A percentile compares a stretch with the other conserved stretches of the same genome.
phyloP scores from a whole-genome alignment of 225 moss, liverwort and hornwort genomes.

The Physcomitrellopsis africana region DNA sequence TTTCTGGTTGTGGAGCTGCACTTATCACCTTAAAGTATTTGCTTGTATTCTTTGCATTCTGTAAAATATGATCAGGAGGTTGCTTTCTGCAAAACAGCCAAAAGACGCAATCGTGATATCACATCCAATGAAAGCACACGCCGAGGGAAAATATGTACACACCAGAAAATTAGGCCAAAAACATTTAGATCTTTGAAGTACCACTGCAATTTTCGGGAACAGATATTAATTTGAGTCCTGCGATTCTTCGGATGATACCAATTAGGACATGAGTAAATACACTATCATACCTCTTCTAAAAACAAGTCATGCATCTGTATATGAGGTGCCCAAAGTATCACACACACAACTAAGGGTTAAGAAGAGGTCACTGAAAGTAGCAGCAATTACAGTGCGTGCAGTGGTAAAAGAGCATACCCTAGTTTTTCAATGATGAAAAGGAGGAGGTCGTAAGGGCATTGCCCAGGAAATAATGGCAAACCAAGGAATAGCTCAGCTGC shows the following conservation, averaged over 20 bases:
- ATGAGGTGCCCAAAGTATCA: too few species aligned
- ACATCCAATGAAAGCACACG: constrained; percentile 15
- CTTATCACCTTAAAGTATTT: constrained; percentile 76
- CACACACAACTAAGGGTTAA: not conserved
- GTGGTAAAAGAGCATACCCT: constrained; percentile 48
- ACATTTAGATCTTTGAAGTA: not conserved
- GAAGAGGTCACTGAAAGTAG: not conserved
- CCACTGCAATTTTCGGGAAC: not conserved
- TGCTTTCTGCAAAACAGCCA: constrained; percentile 61
- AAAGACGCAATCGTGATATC: not conserved
- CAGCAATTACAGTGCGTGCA: not conserved
- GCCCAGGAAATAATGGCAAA: constrained; percentile 87
- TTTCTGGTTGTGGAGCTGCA: constrained; percentile 67
- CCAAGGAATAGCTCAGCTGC: constrained; percentile 93
- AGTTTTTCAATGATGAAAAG: constrained; percentile 80
- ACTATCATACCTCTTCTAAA: too few species aligned
- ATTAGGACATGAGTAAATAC: not conserved
- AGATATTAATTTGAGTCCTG: not conserved
- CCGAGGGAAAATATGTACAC: not conserved
- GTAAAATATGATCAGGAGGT: constrained; percentile 77
- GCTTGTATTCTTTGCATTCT: constrained; percentile 57
- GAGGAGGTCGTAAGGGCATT: constrained; percentile 77
- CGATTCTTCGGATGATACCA: constrained; percentile 5
- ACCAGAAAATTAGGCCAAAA: not conserved
- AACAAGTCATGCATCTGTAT: too few species aligned